These are phyloP conservation scores for Chalciporus piperatus DNA, from an alignment of 768 basidiomycete species.

Conservation along the genomic window DNA sequence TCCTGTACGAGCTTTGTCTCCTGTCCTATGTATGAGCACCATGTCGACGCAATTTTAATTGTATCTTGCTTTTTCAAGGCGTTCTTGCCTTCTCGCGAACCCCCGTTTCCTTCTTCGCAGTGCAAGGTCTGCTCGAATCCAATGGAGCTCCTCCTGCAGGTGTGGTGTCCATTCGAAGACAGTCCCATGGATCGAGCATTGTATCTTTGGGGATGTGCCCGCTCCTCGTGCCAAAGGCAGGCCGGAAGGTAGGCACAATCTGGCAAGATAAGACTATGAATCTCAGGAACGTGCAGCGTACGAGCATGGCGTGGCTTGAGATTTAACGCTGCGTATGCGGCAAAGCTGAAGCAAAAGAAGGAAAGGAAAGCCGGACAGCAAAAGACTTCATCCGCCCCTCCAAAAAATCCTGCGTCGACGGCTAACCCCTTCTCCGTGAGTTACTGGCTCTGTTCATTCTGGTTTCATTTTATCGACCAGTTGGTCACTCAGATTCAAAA, in stretches of 20 bases:
- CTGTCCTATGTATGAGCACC: slow-evolving; percentile 44
- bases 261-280: slow-evolving; percentile 1
- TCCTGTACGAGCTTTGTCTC: slow-evolving; percentile 69
- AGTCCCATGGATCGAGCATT: slow-evolving; percentile 83
- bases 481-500: slow-evolving; percentile 23
- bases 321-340: slow-evolving; percentile 72
- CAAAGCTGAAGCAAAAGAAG: slow-evolving; percentile 60
- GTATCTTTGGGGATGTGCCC: slow-evolving; percentile 83
- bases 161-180: slow-evolving; percentile 88
- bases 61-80: slow-evolving; percentile 56
- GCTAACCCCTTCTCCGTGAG: slow-evolving; percentile 72
- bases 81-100: slow-evolving; percentile 64
- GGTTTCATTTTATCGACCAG: background rate
- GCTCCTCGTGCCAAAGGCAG: slow-evolving; percentile 67
- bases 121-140: slow-evolving; percentile 71
- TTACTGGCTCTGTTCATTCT: slow-evolving; percentile 2
- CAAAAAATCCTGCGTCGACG: slow-evolving; percentile 31
- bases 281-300: slow-evolving; percentile 44
- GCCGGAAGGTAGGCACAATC: slow-evolving; percentile 64
- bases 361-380: slow-evolving; percentile 38
- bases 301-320: slow-evolving; percentile 80
- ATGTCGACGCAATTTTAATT: slow-evolving; percentile 44
- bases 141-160: slow-evolving; percentile 81
- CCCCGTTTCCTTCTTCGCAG: slow-evolving; percentile 56
- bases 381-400: slow-evolving; percentile 34